phyloP scores from a whole-genome alignment of 2,329 filamentous ascomycete species.

The Lithohypha guttulata region DNA sequence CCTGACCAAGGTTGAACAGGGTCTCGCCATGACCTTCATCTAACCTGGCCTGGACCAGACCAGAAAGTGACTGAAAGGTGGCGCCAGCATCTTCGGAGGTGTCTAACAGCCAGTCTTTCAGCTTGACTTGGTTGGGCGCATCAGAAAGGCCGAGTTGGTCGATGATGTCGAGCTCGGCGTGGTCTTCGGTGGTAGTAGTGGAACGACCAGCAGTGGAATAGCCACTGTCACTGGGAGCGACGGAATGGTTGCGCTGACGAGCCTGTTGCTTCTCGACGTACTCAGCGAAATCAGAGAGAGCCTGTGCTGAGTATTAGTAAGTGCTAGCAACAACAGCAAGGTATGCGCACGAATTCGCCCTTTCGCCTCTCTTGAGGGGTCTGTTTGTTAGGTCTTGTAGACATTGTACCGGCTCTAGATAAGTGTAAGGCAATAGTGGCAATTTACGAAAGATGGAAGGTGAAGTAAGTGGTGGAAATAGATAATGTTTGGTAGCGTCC shows the following conservation, averaged over 20 bases:
- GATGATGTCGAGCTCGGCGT: slow-evolving; percentile 82
- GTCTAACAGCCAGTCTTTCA: slow-evolving; percentile 67
- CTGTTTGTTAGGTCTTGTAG: slow-evolving; percentile 42
- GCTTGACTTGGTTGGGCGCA: slow-evolving; percentile 51
- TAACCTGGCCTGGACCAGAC: slow-evolving; percentile 57
- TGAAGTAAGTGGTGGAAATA: slow-evolving; percentile 6
- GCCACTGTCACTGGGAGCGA: slow-evolving; percentile 32
- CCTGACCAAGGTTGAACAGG: slow-evolving; percentile 82
- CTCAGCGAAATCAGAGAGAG: slow-evolving; percentile 91
- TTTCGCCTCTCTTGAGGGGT: slow-evolving; percentile 69
- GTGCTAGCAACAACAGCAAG: slow-evolving; percentile 6
- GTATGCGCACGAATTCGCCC: slow-evolving; percentile 62
- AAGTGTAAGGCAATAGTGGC: not conserved
- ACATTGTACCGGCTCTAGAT: slow-evolving; percentile 36
- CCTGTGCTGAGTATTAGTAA: slow-evolving; percentile 34
- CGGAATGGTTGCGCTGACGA: slow-evolving; percentile 28
- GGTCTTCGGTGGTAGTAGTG: slow-evolving; percentile 48
- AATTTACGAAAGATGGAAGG: no score
- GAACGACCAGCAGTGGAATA: slow-evolving; percentile 29
- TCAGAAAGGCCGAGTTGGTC: slow-evolving; percentile 68
- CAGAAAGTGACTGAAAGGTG: slow-evolving; percentile 51
- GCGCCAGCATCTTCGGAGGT: slow-evolving; percentile 45
- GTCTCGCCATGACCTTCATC: slow-evolving; percentile 80
- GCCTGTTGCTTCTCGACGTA: slow-evolving; percentile 93
- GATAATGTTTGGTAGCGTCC: slow-evolving; percentile 25